phyloP scores from a whole-genome alignment of 768 basidiomycete genomes.

The Tricholoma flavovirens region DNA sequence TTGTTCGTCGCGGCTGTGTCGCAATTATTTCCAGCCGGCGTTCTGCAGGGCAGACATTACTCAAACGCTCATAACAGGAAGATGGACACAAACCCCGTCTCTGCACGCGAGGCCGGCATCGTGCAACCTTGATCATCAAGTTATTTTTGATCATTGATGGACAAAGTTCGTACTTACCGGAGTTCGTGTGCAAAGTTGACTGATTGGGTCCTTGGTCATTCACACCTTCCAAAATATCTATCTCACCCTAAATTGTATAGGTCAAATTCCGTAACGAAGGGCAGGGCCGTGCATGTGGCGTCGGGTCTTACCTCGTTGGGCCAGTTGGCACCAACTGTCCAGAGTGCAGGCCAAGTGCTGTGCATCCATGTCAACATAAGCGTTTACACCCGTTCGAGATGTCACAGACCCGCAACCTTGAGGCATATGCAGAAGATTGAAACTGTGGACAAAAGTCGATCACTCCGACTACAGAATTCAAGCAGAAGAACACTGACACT shows the following conservation, averaged over 20 bases:
- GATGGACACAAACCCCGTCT: conserved; percentile 38
- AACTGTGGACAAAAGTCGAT: conserved; percentile 19
- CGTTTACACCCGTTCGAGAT: conserved; percentile 1
- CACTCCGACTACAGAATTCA: background rate
- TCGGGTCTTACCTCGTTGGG: conserved; percentile 31
- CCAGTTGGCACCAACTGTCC: conserved; percentile 51
- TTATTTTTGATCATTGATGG: background rate
- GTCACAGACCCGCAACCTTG: conserved; percentile 46
- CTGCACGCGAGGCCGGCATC: conserved; percentile 39
- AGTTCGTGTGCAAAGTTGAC: conserved; percentile 50
- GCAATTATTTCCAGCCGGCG: conserved; percentile 39
- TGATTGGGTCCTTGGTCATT: conserved; percentile 49
- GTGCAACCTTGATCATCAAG: conserved; percentile 38
- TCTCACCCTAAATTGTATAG: conserved; percentile 36
- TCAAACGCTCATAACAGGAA: background rate
- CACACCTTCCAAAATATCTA: conserved; percentile 54
- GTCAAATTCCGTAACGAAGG: background rate
- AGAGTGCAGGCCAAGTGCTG: conserved; percentile 50
- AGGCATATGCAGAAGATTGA: conserved; percentile 56
- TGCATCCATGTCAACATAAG: background rate
- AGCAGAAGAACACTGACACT: conserved; percentile 32
- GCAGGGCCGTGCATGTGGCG: background rate
- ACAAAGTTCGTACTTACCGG: conserved; percentile 19
- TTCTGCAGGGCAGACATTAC: conserved; percentile 21
- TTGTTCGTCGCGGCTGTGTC: conserved; percentile 43